Conservation (phyloP, 2,329 filamentous ascomycete genomes). For the Simplicillium aogashimaense region DNA sequence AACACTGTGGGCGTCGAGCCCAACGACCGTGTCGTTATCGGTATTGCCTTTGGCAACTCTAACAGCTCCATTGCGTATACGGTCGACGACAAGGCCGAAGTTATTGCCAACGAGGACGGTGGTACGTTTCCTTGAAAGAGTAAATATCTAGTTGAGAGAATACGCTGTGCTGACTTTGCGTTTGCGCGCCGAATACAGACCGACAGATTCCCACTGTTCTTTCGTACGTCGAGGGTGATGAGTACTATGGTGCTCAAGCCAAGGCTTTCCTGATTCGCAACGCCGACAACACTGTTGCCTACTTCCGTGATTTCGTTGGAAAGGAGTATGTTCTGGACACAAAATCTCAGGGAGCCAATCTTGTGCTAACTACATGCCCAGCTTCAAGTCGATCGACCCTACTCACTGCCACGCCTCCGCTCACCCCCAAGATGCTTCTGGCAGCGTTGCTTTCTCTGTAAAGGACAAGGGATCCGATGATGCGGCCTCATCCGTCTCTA, state of each 20-base stretch:
- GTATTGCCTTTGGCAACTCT: conserved; percentile 95
- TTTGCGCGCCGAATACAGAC: conserved; percentile 41
- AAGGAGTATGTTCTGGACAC: conserved; percentile 60
- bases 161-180: background rate
- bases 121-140: conserved; percentile 41
- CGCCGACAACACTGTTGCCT: conserved; percentile 83
- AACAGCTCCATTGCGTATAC: conserved; percentile 97
- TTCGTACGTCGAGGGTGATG: conserved; percentile 91
- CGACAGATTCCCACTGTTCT: conserved; percentile 92
- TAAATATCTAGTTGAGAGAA: background rate
- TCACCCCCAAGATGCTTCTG: conserved; percentile 69
- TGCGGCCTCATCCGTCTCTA: conserved; percentile 55
- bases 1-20: conserved; percentile 38
- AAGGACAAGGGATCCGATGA: conserved; percentile 62
- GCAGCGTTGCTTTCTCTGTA: conserved; percentile 70
- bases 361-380: conserved; percentile 16
- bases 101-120: conserved; percentile 98
- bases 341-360: background rate
- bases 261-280: conserved; percentile 92
- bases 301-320: conserved; percentile 92
- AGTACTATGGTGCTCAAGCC: conserved; percentile 92
- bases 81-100: conserved; percentile 86
- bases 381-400: conserved; percentile 92
- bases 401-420: conserved; percentile 90
- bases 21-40: conserved; percentile 64